Evolutionary conservation across 345 rosid genomes (phyloP), one percentile per base, ranked within the genome.

Genomic region (Nephelium lappaceum): DNA sequence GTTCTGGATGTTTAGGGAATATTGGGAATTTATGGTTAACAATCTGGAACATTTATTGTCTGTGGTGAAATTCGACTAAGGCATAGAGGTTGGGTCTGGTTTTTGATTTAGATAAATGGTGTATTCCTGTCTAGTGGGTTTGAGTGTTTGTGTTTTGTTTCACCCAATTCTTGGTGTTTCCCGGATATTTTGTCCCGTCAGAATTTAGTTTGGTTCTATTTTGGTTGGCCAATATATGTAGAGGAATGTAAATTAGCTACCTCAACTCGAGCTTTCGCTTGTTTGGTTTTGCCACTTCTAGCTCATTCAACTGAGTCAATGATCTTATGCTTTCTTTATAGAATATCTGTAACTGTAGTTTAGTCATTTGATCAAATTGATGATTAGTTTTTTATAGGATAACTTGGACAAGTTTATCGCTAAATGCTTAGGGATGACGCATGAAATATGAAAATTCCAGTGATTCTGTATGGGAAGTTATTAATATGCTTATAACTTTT

Each of bases 21-120:
- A 21, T 60, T 8, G 14, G 63, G 64, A 60, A 60, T 60, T 60
- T 60, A 60, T 60, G 64, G 64, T n/a, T 60, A 60, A 27, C 64
- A 60, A 60, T 42, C 10, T 58, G 23, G 55, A 60, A 21, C 58
- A 53, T 60, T 60, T n/a, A 60, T 21, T 2, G 23, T 60, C 12
- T 60, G 64, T 60, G 12, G 0, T 60, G 64, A 60, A 60, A 60
- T n/a, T 60, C 64, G 11, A 9, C 25, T 68, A 11, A 41, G 14
- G 31, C 53, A 19, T 68, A 68, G 31, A 68, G 42, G 25, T 41
- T 42, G 23, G 21, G 18, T 16, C 18, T 36, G 43, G 42, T 36
- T 66, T 8, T 62, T 66, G 36, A n/a, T 65, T 41, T 21, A 41
- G 51, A 67, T 39, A 18, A 16, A 38, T 41, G 18, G 5, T 5